Evolutionary conservation across 345 rosid genomes (phyloP), one percentile per base, ranked within the genome.

Genomic region (Eutrema heterophyllum): DNA sequence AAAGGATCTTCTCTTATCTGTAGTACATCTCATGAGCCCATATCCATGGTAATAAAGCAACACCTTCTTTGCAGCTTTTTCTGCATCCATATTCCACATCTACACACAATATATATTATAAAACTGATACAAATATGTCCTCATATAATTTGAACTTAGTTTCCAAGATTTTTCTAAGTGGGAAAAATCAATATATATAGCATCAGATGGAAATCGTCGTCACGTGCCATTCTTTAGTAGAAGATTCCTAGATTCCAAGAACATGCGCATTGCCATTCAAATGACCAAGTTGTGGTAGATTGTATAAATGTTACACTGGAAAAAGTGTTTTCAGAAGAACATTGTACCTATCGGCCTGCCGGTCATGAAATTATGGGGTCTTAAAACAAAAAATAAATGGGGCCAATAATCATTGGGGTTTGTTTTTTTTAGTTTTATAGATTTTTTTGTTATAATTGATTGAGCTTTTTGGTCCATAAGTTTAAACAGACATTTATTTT

Each of bases 231-330:
- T 65, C 51, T 73, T 56, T 56, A 38, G 50, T 56, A 57, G 52
- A 73, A 73, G 72, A 73, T 73, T 45, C 77, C 48, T 53, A 54
- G 55, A 44, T 64, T 64, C 71, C 49, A 64, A 73, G 71, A 73
- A 73, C 77, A 55, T 55, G 77, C 33, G n/a, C 38, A 44, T 64
- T 21, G 24, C 24, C 24, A 21, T 21, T 21, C 24, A 24, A 66
- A 39, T 14, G 49, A 40, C 9, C 70, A 26, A 26, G n/a, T 36
- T 36, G 21, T 27, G 39, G 67, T 43, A 24, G 46, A 49, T 36
- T 36, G 21, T 46, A 38, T 50, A 35, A 48, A 33, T 48, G 48
- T 7, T 18, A 65, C 58, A 35, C 9, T 13, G n/a, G 16, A 16
- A 33, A 64, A 33, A 62, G 68, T 46, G 46, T 44, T 12, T 49